Evolutionary conservation across 495 filamentous ascomycete genomes (phyloP), one percentile per base, ranked within the genome.

Genomic region (Viridothelium virens): DNA sequence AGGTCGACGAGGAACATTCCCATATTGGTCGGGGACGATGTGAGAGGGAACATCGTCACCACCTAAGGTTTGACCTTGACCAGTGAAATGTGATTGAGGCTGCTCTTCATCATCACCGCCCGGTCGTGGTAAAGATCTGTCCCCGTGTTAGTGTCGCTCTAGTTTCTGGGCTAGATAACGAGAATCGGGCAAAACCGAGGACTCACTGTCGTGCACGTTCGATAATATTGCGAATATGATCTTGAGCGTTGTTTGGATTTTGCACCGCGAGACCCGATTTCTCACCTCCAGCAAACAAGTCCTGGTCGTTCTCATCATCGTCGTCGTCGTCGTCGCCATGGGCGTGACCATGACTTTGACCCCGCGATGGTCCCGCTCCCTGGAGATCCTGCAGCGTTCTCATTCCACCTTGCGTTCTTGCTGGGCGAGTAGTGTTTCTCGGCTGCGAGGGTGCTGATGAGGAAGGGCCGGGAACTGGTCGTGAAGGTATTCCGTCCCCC

Each of bases 211-310:
- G 85, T 11, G 93, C 94, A 70, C 90, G 89, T 69, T 91, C 85
- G 31, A 98, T 78, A 64, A 97, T 91, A 74, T 94, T 85, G 61
- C 85, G 81, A 71, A 91, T 83, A 41, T 88, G 85, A 73, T 84
- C 85, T 71, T 85, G 84, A 16, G 87, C 78, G 48, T 72, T 77
- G 33, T 84, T 80, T 0, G 94, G 94, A 74, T 97, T 92, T 74
- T 97, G 91, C 64, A 98, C 92, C 2, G 94, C 95, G 38, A 97
- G 78, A 5, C 92, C 95, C 33, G 92, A 96, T 78, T 98, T 98
- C 80, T 96, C 94, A 56, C 94, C 94, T 63, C 94, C 94, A 7
- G 94, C 89, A 74, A 95, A 98, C 61, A 96, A 83, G 74, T 97
- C 91, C 65, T 91, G 85, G 6, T 87, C 85, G 41, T 82, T 80